Evolutionary conservation across 441 rosid genomes (phyloP).

Genomic region (Adansonia gregorii): DNA sequence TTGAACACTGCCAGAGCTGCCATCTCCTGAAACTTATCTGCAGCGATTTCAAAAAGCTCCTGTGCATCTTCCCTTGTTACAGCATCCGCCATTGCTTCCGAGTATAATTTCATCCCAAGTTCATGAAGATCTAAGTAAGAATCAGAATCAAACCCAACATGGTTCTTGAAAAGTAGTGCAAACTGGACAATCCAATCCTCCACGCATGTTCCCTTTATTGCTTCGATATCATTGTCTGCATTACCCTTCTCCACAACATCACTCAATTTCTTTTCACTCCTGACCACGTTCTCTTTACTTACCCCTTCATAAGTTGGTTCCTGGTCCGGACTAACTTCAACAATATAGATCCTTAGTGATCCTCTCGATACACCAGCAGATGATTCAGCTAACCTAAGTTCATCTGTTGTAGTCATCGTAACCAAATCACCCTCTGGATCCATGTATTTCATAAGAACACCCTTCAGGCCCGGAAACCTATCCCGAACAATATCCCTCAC

Average conservation of each 20-base stretch:
- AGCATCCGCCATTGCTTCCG: slow-evolving; percentile 92
- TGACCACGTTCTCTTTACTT: slow-evolving; percentile 36
- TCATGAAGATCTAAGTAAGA: slow-evolving; percentile 89
- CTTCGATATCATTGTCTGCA: slow-evolving; percentile 39
- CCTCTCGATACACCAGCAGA: slow-evolving; percentile 57
- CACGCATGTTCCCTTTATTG: slow-evolving; percentile 48
- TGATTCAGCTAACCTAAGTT: slow-evolving; percentile 75
- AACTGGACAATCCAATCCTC: slow-evolving; percentile 92
- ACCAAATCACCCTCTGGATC: slow-evolving; percentile 92
- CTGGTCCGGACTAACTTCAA: slow-evolving; percentile 72
- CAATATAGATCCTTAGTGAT: slow-evolving; percentile 68
- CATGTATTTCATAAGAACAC: slow-evolving; percentile 76
- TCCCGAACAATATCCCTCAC: slow-evolving; percentile 77
- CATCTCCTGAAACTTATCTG: slow-evolving; percentile 97
- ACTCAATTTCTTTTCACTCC: slow-evolving; percentile 34
- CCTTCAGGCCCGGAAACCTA: slow-evolving; percentile 69
- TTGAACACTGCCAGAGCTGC: slow-evolving; percentile 91
- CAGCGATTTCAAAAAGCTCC: slow-evolving; percentile 75
- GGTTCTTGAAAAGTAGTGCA: slow-evolving; percentile 85
- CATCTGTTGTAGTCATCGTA: slow-evolving; percentile 82
- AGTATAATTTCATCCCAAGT: slow-evolving; percentile 87
- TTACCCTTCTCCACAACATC: slow-evolving; percentile 52
- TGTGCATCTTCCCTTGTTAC: slow-evolving; percentile 90
- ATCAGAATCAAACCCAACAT: slow-evolving; percentile 95
- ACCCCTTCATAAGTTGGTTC: slow-evolving; percentile 73